Evolutionary conservation across 305 asterid genomes (phyloP).

Genomic region (Fraxinus platypoda): DNA sequence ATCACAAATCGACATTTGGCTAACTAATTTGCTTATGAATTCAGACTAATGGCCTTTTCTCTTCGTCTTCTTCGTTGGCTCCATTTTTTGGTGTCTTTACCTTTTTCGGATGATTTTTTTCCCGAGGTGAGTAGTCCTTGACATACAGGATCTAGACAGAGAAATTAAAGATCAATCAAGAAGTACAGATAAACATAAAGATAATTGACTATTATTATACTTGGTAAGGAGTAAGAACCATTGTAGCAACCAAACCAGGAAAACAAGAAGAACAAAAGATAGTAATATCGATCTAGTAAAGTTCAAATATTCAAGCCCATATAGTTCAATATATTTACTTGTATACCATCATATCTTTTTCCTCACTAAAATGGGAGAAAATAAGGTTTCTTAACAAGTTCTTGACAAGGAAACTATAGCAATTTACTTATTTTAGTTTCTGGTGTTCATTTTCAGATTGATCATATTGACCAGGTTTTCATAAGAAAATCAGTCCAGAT

Average conservation of each 20-base stretch:
- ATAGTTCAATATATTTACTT: background rate
- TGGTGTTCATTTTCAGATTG: background rate
- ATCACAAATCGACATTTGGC: background rate
- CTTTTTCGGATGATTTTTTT: conserved; percentile 9
- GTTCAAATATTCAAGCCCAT: background rate
- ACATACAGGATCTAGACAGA: conserved; percentile 56
- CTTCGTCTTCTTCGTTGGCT: conserved; percentile 30
- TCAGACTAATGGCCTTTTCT: conserved; percentile 36
- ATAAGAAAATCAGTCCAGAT: too few species aligned
- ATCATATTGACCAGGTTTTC: background rate
- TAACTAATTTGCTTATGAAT: background rate
- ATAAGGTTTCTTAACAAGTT: background rate
- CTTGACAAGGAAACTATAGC: background rate
- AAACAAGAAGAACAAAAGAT: background rate
- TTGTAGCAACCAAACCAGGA: background rate
- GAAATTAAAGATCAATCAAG: conserved; percentile 19
- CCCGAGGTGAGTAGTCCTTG: conserved; percentile 57
- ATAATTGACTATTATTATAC: background rate
- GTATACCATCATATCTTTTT: background rate
- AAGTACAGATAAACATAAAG: background rate
- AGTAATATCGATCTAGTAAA: background rate
- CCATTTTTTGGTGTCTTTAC: conserved; percentile 14
- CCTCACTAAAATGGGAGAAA: background rate
- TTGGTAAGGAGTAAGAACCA: conserved; percentile 1
- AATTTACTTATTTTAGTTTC: background rate